Evolutionary conservation across 768 basidiomycete species (phyloP), one percentile per base, ranked within the genome.

Genomic region (Bullera alba): DNA sequence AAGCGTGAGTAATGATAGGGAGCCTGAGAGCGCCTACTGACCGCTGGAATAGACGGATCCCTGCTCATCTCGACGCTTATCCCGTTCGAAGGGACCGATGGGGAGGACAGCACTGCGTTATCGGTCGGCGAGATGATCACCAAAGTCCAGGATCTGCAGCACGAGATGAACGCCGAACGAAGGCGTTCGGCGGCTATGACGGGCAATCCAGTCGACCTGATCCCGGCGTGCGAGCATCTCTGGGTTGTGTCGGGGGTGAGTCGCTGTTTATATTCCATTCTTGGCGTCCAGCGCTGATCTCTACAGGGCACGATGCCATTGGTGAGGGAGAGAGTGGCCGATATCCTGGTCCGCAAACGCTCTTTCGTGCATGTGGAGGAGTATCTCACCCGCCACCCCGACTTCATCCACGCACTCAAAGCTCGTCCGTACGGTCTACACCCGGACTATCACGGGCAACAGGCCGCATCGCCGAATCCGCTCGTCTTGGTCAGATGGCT

Each of bases 241-340:
- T 69, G 67, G 67, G 62, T 61, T 12, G 67, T 69, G 3, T 69
- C 67, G 5, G 64, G 65, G 7, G 67, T 68, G 39, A 60, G 63
- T 55, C 2, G n/a, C 27, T 25, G 6, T 47, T 15, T 14, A 27
- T 42, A n/a, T 21, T 26, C 28, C n/a, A 39, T 10, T 25, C 22
- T 14, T 19, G n/a, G 37, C 23, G 27, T 12, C 22, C 5, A 42
- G 32, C 27, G 22, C 15, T 7, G n/a, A 4, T 22, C 36, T 51
- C 23, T 39, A 32, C 42, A 68, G 66, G 58, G 64, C 3, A 45
- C 54, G 3, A 65, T 63, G 23, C 67, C 64, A 8, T 42, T 69
- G n/a, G 64, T 69, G 7, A 37, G 67, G 29, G 67, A 69, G 46
- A 28, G 67, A 29, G 52, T 69, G 43, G 65, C 65, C 12, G 67